Conservation (phyloP, 2,329 filamentous ascomycete species). For the Pestalotiopsis sp. region DNA sequence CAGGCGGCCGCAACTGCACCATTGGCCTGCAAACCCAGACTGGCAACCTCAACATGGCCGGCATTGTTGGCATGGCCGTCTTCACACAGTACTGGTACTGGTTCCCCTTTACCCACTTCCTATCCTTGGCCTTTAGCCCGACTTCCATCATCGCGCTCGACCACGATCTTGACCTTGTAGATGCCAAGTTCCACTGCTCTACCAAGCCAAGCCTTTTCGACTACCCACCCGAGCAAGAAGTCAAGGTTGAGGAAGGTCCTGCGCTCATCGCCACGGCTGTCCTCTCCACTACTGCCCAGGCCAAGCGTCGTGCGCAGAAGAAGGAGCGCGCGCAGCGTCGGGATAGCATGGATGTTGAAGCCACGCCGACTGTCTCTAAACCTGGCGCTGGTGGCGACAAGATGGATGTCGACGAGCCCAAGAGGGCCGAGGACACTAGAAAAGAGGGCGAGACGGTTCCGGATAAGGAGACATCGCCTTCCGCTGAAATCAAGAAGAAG, state of each 20-base stretch:
- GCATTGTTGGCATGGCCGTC: conserved; percentile 95
- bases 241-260: conserved; percentile 91
- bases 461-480: conserved; percentile 34
- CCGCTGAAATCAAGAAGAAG: conserved; percentile 79
- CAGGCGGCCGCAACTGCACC: conserved; percentile 96
- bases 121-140: conserved; percentile 94
- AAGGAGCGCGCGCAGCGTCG: conserved; percentile 88
- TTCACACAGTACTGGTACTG: conserved; percentile 99
- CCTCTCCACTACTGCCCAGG: conserved; percentile 93
- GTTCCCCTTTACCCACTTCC: conserved; percentile 98
- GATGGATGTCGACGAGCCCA: conserved; percentile 78
- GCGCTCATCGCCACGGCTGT: conserved; percentile 95
- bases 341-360: conserved; percentile 95
- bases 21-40: conserved; percentile 97
- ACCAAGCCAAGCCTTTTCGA: conserved; percentile 95
- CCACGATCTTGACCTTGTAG: conserved; percentile 88
- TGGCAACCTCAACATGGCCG: conserved; percentile 97
- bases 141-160: conserved; percentile 95
- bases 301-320: conserved; percentile 90
- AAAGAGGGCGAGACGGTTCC: conserved; percentile 51
- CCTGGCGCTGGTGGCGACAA: conserved; percentile 63
- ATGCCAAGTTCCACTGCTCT: conserved; percentile 94
- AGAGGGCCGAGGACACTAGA: conserved; percentile 54
- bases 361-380: conserved; percentile 68
- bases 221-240: conserved; percentile 94